phyloP scores from a whole-genome alignment of 345 rosid genomes.

The Jatropha curcas region DNA sequence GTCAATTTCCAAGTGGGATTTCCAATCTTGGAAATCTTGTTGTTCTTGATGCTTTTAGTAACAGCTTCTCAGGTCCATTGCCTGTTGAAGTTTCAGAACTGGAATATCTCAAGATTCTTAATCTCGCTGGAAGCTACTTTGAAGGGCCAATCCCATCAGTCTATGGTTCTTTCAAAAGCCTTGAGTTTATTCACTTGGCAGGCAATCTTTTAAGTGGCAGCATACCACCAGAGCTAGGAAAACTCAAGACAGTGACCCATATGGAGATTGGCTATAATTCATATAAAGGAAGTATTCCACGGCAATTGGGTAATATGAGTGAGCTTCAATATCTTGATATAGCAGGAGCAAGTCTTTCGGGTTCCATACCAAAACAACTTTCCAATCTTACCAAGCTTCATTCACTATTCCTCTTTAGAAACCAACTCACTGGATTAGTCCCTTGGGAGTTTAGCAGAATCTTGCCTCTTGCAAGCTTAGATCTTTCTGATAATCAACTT shows the following conservation, averaged over 20 bases:
- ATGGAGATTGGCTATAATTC: conserved; percentile 96
- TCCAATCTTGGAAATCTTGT: conserved; percentile 48
- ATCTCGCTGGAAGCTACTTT: conserved; percentile 94
- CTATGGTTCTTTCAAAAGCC: conserved; percentile 66
- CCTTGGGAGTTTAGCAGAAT: conserved; percentile 72
- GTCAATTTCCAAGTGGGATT: conserved; percentile 55
- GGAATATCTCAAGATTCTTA: conserved; percentile 61
- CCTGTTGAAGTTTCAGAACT: conserved; percentile 56
- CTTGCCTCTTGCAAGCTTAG: conserved; percentile 61
- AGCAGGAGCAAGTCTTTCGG: conserved; percentile 81
- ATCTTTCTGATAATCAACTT: conserved; percentile 76
- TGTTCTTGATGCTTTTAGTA: conserved; percentile 76
- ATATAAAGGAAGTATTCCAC: conserved; percentile 72
- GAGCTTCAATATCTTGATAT: conserved; percentile 82
- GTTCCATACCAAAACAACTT: conserved; percentile 63
- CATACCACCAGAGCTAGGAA: conserved; percentile 73
- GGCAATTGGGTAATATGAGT: conserved; percentile 75
- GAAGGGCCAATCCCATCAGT: conserved; percentile 71
- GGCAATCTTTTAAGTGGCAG: conserved; percentile 66
- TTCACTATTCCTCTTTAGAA: conserved; percentile 80
- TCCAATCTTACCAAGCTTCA: conserved; percentile 81
- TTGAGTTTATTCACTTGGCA: conserved; percentile 79
- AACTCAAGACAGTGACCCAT: conserved; percentile 60
- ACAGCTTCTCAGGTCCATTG: conserved; percentile 84
- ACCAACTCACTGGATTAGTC: conserved; percentile 60